A percentile compares a stretch with the other conserved stretches of the same genome.
These are phyloP conservation scores for Austroboletus olivaceoglutinosus DNA, from an alignment of 1,284 basidiomycete genomes.

Conservation along the genomic window DNA sequence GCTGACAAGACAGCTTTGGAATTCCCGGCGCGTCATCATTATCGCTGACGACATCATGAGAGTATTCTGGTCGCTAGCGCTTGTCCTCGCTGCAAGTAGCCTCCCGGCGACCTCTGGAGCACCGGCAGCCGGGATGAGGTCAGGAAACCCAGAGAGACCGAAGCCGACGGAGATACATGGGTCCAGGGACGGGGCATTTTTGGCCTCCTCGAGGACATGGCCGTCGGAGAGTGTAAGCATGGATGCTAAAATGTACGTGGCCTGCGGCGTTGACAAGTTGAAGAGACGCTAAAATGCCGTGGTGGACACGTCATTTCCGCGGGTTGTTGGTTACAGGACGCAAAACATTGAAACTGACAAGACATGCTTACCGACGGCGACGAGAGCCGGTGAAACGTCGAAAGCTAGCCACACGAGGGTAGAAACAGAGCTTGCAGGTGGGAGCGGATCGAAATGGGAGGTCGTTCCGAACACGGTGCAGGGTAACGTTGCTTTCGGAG, in stretches of 20 bases:
- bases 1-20: not conserved
- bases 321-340: conserved; percentile 3
- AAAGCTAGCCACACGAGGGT: too few species aligned
- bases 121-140: conserved; percentile 7
- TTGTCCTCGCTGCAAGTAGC: conserved; percentile 5
- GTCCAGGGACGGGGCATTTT: conserved; percentile 6
- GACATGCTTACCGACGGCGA: too few species aligned
- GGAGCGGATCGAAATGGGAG: too few species aligned
- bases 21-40: not conserved
- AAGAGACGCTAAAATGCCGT: not conserved
- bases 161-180: conserved; percentile 14
- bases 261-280: conserved; percentile 2
- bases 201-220: conserved; percentile 1
- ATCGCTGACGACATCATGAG: conserved; percentile 9
- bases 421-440: too few species aligned
- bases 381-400: too few species aligned
- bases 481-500: conserved; percentile 12
- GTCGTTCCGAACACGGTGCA: conserved; percentile 7
- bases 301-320: conserved; percentile 7
- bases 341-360: too few species aligned
- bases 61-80: not conserved
- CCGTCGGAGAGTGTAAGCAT: conserved; percentile 4
- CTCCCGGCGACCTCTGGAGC: conserved; percentile 11
- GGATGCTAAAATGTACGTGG: conserved; percentile 15
- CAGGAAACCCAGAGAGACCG: conserved; percentile 1